These are phyloP conservation scores for Sodiomyces alkalinus DNA, from an alignment of 2,329 filamentous ascomycete species.

Conservation along the genomic window DNA sequence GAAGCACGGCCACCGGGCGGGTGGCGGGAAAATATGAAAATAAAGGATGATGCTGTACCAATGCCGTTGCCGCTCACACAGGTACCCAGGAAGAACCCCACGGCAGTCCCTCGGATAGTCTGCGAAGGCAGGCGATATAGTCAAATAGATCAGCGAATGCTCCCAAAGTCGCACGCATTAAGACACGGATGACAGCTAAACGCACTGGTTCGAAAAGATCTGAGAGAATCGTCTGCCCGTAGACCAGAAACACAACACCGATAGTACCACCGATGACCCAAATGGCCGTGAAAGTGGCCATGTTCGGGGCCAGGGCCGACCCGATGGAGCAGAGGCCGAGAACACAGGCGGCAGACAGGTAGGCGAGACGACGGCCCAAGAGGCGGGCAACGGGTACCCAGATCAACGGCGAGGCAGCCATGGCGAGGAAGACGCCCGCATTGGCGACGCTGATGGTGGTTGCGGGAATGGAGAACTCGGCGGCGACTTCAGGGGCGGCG, in stretches of 20 bases:
- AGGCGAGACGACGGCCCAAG: constrained; percentile 4
- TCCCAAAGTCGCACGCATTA: too few relatives aligned
- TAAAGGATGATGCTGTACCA: background rate
- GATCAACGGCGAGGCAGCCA: constrained; percentile 54
- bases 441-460: constrained; percentile 61
- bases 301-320: constrained; percentile 55
- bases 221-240: constrained; percentile 6
- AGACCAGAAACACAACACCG: constrained; percentile 7
- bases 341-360: constrained; percentile 39
- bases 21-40: background rate
- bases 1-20: too few relatives aligned
- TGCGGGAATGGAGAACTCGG: constrained; percentile 46
- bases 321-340: constrained; percentile 59
- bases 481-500: constrained; percentile 59
- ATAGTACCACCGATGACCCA: constrained; percentile 7
- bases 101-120: constrained; percentile 7
- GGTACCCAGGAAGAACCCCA: constrained; percentile 8
- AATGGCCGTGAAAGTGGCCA: constrained; percentile 38
- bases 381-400: constrained; percentile 53
- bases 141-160: too few relatives aligned
- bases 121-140: too few relatives aligned
- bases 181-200: too few relatives aligned
- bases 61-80: constrained; percentile 7
- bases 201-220: constrained; percentile 8
- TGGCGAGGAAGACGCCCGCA: constrained; percentile 59